Base-by-base conservation (phyloP, 306 rosid species). In the Medicago lupulina region DNA sequence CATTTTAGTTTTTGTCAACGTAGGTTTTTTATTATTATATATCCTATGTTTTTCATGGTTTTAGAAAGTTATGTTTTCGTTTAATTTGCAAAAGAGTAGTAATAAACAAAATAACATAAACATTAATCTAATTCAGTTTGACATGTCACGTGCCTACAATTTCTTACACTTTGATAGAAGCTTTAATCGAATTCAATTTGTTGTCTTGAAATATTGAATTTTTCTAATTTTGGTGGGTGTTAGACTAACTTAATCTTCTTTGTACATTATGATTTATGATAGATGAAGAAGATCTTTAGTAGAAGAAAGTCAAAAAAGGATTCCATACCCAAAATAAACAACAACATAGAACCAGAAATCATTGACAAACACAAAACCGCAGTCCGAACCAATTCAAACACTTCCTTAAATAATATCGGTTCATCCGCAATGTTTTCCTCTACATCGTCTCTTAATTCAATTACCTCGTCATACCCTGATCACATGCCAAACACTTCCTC, bases 281-380 rank as follows among this genome's bases (percentile, higher is more conserved):
- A 84, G 85, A 21, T 70, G 17, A 81, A 43, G 41, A 74, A 19
- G 72, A 60, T 80, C 17, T 7, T 19, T 1, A 68, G 9, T 4
- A 84, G 15, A 47, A 73, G 41, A 63, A 80, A 74, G 69, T 1
- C 34, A 13, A 54, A 11, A 0, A 73, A 72, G 43, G 19, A 18
- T 0, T 31, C 69, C 7, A 1, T 8, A 2, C 10, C 71, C 0
- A 73, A 14, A 61, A 34, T 80, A 73, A 61, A 3, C 14, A 47
- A 0, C 34, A 19, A 65, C 13, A 4, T 14, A 10, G 44, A 44
- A 53, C 39, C 1, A 17, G 41, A 64, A 69, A 11, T 2, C 1
- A 23, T 0, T 1, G 12, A 34, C 31, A 47, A 54, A 53, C 3
- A 2, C 6, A 49, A 40, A 19, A 16, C 25, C 6, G 15, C 23